Evolutionary conservation across 2,329 filamentous ascomycete species (phyloP), one percentile per base, ranked within the genome.

Genomic region (Sclerotinia nivalis): DNA sequence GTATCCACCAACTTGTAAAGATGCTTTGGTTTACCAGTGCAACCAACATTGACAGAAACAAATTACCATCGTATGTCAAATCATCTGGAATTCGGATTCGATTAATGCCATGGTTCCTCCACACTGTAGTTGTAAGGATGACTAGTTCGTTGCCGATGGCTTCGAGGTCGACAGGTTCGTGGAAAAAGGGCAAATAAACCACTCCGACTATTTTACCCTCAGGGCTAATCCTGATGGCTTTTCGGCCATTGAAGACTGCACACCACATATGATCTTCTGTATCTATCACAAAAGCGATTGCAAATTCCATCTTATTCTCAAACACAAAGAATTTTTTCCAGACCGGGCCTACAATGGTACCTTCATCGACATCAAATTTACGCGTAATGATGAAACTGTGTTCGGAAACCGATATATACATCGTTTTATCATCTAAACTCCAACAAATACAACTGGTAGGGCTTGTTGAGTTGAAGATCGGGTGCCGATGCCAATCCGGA

Each of bases 41-140:
- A 40, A 7, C 34, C 34, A 43, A 25, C 34, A n/a, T 25, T 13
- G 22, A 25, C 34, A 22, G 31, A 13, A 40, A 43, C 15, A 59
- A n/a, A n/a, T 59, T 25, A 20, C 34, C 22, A 54, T 54, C 7
- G 2, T 13, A 9, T 54, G 15, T 25, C 15, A n/a, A n/a, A n/a
- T n/a, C n/a, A n/a, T n/a, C n/a, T n/a, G n/a, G n/a, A n/a, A n/a
- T n/a, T n/a, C n/a, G n/a, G n/a, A n/a, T n/a, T n/a, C n/a, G n/a
- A n/a, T n/a, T n/a, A n/a, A n/a, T n/a, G n/a, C n/a, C n/a, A n/a
- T n/a, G n/a, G n/a, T n/a, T n/a, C n/a, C n/a, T n/a, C n/a, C n/a
- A n/a, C n/a, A n/a, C n/a, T n/a, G n/a, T n/a, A n/a, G n/a, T 59
- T 40, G 55, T 59, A 25, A 40, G 34, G 34, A 59, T 59, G 22